Evolutionary conservation across 129 eudicot species (phyloP).

Genomic region (Flaveria bidentis): DNA sequence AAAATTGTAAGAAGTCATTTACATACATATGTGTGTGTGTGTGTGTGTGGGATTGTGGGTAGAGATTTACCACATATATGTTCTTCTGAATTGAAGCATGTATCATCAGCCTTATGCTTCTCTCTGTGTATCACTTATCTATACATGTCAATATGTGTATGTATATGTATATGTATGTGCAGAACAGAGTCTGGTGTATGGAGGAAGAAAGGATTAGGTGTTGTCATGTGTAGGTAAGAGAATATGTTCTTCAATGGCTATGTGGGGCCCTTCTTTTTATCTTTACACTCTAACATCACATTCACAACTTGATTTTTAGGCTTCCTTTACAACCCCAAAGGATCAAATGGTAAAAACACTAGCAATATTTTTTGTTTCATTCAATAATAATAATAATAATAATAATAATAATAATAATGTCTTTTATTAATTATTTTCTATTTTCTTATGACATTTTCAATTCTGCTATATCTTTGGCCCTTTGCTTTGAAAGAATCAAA

Average conservation of each 20-base stretch:
- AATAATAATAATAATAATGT: neutral
- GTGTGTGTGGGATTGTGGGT: neutral
- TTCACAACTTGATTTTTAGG: slow-evolving; percentile 31
- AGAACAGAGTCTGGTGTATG: slow-evolving; percentile 29
- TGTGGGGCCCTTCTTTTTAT: slow-evolving; percentile 33
- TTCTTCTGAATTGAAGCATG: slow-evolving; percentile 17
- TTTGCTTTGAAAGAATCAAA: slow-evolving; percentile 33
- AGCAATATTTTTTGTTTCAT: neutral
- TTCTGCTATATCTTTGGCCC: slow-evolving; percentile 17
- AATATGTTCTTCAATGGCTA: slow-evolving; percentile 36
- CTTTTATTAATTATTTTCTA: neutral
- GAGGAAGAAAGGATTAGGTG: slow-evolving; percentile 33
- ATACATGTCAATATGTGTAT: neutral
- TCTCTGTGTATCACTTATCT: slow-evolving; percentile 23
- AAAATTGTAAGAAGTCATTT: neutral
- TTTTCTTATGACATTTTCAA: slow-evolving; percentile 31
- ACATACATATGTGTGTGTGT: too few species aligned
- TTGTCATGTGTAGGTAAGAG: slow-evolving; percentile 40
- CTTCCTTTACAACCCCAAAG: slow-evolving; percentile 36
- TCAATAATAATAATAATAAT: neutral
- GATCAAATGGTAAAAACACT: slow-evolving; percentile 14
- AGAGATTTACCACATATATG: slow-evolving; percentile 31
- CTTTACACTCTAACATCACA: slow-evolving; percentile 40
- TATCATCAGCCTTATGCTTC: slow-evolving; percentile 16
- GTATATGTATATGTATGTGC: slow-evolving; percentile 3